Percentiles rank a stretch among this genome's conserved stretches.
These are phyloP conservation scores for Cryoendolithus antarcticus DNA, from an alignment of 2,329 filamentous ascomycete species.

Conservation along the genomic window DNA sequence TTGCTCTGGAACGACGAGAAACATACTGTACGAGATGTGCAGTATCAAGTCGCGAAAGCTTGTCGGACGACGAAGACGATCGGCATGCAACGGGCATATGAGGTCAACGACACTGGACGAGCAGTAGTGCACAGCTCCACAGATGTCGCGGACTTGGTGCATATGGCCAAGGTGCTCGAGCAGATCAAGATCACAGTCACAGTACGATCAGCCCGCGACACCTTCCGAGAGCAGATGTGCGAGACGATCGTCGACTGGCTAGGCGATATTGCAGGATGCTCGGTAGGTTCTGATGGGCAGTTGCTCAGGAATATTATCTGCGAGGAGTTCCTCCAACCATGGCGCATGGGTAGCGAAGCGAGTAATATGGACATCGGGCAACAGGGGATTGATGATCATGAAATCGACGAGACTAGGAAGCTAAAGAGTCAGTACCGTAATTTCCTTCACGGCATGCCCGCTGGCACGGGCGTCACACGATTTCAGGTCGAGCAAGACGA, in stretches of 20 bases:
- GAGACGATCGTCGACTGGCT: constrained; percentile 97
- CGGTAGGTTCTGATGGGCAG: constrained; percentile 65
- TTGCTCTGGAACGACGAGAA: constrained; percentile 98
- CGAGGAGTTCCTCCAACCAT: constrained; percentile 78
- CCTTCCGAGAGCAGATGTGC: constrained; percentile 96
- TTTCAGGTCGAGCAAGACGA: constrained; percentile 26
- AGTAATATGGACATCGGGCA: constrained; percentile 66
- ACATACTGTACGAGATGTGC: constrained; percentile 84
- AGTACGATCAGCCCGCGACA: constrained; percentile 83
- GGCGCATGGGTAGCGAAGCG: constrained; percentile 75
- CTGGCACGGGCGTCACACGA: constrained; percentile 16
- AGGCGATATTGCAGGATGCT: constrained; percentile 80
- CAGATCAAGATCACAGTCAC: constrained; percentile 94
- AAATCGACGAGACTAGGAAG: constrained; percentile 42
- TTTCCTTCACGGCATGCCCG: constrained; percentile 16
- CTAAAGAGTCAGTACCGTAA: constrained; percentile 28
- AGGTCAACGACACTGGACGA: constrained; percentile 79
- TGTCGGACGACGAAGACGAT: constrained; percentile 61
- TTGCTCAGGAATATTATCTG: constrained; percentile 74
- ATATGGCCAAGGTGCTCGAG: constrained; percentile 76
- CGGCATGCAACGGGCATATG: constrained; percentile 64
- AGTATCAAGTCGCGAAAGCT: constrained; percentile 78
- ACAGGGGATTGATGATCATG: constrained; percentile 72
- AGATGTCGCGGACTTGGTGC: constrained; percentile 60
- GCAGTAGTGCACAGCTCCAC: constrained; percentile 68